phyloP scores from a whole-genome alignment of 345 rosid species.

The Corchorus olitorius region DNA sequence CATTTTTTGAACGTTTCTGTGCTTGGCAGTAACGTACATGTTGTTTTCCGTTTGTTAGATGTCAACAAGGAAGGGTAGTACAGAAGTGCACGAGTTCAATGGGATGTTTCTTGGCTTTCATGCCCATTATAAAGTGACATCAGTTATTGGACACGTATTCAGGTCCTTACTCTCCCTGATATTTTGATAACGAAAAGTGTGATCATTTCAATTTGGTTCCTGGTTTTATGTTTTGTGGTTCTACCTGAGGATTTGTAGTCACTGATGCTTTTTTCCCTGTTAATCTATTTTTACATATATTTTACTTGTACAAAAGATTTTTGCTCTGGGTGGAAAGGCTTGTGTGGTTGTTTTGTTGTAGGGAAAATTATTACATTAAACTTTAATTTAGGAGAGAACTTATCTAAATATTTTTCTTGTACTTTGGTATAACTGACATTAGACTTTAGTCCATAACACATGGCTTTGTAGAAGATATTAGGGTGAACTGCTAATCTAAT shows the following conservation, averaged over 20 bases:
- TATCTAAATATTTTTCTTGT: neutral
- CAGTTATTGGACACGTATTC: slow-evolving; percentile 94
- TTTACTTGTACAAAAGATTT: neutral
- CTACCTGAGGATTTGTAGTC: neutral
- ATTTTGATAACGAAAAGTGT: neutral
- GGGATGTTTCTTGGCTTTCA: slow-evolving; percentile 64
- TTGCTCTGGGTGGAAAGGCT: neutral
- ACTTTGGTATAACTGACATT: neutral
- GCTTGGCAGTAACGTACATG: slow-evolving; percentile 4
- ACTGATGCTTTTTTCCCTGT: neutral
- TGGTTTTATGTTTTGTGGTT: neutral
- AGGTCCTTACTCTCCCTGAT: slow-evolving; percentile 49
- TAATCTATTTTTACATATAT: neutral
- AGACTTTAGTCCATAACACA: neutral
- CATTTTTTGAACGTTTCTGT: neutral
- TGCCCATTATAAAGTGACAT: slow-evolving; percentile 71
- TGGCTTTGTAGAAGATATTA: slow-evolving; percentile 1
- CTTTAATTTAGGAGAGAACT: neutral
- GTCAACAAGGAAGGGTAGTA: slow-evolving; percentile 73
- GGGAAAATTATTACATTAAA: neutral
- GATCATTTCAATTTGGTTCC: neutral
- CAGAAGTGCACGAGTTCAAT: slow-evolving; percentile 88
- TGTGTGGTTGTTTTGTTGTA: neutral
- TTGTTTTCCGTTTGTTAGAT: slow-evolving; percentile 46
- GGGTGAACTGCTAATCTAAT: neutral